These are phyloP conservation scores for Paraglomus occultum DNA, from an alignment of 192 early-diverging fungal genomes.

Conservation along the genomic window DNA sequence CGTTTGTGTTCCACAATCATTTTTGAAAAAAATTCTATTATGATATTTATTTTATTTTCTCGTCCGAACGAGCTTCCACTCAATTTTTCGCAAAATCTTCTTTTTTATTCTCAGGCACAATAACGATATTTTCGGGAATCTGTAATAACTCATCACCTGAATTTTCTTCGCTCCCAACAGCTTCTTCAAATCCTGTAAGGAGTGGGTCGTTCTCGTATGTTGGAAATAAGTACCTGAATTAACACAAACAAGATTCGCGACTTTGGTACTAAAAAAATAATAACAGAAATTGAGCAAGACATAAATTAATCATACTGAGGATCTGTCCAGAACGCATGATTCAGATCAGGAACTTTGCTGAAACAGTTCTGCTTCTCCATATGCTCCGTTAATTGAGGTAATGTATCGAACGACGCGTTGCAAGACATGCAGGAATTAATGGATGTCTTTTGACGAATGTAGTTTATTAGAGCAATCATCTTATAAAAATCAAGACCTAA, in stretches of 20 bases:
- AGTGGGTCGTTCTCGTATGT: constrained; percentile 86
- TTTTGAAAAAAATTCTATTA: too few relatives aligned
- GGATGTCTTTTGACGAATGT: constrained; percentile 69
- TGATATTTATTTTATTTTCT: too few relatives aligned
- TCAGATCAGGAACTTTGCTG: constrained; percentile 47
- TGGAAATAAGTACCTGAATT: constrained; percentile 62
- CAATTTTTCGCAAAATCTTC: constrained; percentile 1
- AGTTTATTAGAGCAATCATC: constrained; percentile 84
- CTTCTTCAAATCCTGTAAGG: constrained; percentile 71
- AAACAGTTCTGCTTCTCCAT: constrained; percentile 54
- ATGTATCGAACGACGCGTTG: constrained; percentile 42
- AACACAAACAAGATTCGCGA: neutral
- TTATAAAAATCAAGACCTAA: constrained; percentile 78
- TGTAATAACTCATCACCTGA: constrained; percentile 12
- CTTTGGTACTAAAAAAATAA: neutral
- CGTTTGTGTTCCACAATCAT: too few relatives aligned
- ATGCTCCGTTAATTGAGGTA: constrained; percentile 58
- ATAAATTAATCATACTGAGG: constrained; percentile 45
- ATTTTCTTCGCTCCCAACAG: constrained; percentile 51
- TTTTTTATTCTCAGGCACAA: constrained; percentile 4
- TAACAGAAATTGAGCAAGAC: neutral
- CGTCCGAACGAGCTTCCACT: neutral
- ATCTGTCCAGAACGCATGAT: constrained; percentile 71
- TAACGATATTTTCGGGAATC: neutral
- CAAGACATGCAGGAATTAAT: constrained; percentile 72